Evolutionary conservation across 768 basidiomycete genomes (phyloP), one percentile per base, ranked within the genome.

Genomic region (Suillus cothurnatus): DNA sequence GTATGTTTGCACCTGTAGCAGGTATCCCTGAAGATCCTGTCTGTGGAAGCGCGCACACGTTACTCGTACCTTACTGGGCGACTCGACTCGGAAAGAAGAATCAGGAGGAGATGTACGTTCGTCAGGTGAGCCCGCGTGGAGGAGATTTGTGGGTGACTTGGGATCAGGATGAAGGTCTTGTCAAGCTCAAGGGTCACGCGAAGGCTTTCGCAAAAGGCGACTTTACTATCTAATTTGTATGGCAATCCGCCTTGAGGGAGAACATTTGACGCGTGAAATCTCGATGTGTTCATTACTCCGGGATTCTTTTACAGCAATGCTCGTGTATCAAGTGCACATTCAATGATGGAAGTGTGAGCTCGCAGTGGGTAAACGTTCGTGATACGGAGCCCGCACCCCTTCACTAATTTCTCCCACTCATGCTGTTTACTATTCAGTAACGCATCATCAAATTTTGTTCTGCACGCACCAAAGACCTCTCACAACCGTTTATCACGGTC

Each of bases 1-100:
- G 86, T 6, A 82, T 86, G 79, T 86, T 87, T 68, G 74, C 81
- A 6, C 84, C 83, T 8, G 59, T 55, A 1, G 34, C 64, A 9
- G 67, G 63, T 69, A 71, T 60, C 21, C 75, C 75, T 5, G 85
- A 86, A 73, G 86, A 87, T 64, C 79, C 76, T 21, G 85, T 86
- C 9, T 86, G 84, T 64, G 86, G 86, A 17, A 82, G 82, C 43
- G 84, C 85, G 0, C 86, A 87, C 67, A 80, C 80, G 55, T 62
- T 86, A 45, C 64, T 84, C 41, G 76, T 70, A 2, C 85, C 85
- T 3, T 86, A 86, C 65, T 87, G 85, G 82, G 76, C 75, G 26
- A 66, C 62, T 9, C 39, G 47, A n/a, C 58, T 68, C 6, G 69
- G 74, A 6, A 76, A 77, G 39, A 32, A 19, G 11, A 21, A 32